Evolutionary conservation across 1,139 yeast species (phyloP), one percentile per base, ranked within the genome.

Genomic region (Suhomyces maxii): DNA sequence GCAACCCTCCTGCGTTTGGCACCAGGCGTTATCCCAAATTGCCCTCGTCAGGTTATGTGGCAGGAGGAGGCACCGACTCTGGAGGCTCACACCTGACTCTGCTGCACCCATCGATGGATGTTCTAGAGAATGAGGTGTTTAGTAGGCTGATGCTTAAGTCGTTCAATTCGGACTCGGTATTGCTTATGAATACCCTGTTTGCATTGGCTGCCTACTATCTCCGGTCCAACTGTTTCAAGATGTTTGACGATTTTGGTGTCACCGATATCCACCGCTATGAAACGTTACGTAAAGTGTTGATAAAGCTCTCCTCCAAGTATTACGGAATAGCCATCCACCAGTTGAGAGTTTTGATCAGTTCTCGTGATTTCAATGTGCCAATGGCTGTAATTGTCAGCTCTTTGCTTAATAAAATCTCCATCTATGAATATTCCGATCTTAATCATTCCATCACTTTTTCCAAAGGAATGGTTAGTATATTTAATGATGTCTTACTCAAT

Each of bases 381-480:
- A 44, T 62, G 3, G 60, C 67, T 1, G 52, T 65, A 11, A 48
- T 59, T 6, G 63, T 61, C 2, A 57, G 63, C 28, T 58, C 62
- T 8, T 38, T 63, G n/a, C 54, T 67, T 18, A 64, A 64, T 48
- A 60, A 57, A 39, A 53, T 63, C 13, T 57, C 67, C 38, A 57
- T 65, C 14, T 65, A 62, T 39, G 68, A 65, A 39, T 56, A 56
- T 40, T 43, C 52, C 12, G 56, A 59, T 40, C 49, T 63, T 31
- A 43, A 52, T 11, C 56, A 62, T 28, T 56, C 62, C 7, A 44
- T 56, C 6, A 56, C 67, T 10, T 67, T 66, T 41, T 55, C 63
- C 30, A 57, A 59, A 34, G 72, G 72, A 1, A 50, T 64, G 23
- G 53, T 60, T 1, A 52, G 61, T 8, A 54, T 64, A 3, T 62